Conservation (phyloP, 129 eudicot species). For the Glebionis coronaria region DNA sequence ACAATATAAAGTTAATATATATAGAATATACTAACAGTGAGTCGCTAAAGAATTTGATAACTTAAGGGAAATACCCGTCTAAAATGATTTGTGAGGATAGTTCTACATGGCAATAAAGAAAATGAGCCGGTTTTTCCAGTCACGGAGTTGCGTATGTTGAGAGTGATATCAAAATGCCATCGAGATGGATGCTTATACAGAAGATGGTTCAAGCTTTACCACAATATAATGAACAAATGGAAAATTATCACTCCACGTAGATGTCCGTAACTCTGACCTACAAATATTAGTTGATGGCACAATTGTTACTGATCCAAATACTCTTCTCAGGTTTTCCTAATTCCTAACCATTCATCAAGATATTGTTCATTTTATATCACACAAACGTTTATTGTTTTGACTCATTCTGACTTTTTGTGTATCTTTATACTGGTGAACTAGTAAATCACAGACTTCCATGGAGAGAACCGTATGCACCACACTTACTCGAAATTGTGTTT, state of each 20-base stretch:
- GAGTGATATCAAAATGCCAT: constrained; percentile 78
- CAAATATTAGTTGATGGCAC: constrained; percentile 65
- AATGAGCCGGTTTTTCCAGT: constrained; percentile 52
- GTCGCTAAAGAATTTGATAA: constrained; percentile 51
- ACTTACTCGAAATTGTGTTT: constrained; percentile 63
- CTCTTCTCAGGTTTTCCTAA: constrained; percentile 49
- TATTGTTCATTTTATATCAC: background rate
- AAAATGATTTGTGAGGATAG: constrained; percentile 48
- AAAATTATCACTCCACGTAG: too few species aligned
- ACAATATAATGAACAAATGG: too few species aligned
- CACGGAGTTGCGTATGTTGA: constrained; percentile 59
- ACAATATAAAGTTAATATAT: too few species aligned
- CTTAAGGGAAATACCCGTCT: constrained; percentile 46
- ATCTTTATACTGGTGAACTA: constrained; percentile 50
- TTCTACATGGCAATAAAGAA: constrained; percentile 50
- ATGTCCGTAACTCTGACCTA: too few species aligned
- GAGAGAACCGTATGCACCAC: constrained; percentile 87
- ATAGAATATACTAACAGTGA: too few species aligned
- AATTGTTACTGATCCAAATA: constrained; percentile 50
- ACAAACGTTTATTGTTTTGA: too few species aligned
- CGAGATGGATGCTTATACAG: too few species aligned
- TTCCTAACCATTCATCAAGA: background rate
- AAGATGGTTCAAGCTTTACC: too few species aligned
- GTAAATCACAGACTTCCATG: constrained; percentile 83
- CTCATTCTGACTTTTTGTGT: too few species aligned